Conservation (phyloP, 768 basidiomycete genomes). For the Hysterangium stoloniferum region DNA sequence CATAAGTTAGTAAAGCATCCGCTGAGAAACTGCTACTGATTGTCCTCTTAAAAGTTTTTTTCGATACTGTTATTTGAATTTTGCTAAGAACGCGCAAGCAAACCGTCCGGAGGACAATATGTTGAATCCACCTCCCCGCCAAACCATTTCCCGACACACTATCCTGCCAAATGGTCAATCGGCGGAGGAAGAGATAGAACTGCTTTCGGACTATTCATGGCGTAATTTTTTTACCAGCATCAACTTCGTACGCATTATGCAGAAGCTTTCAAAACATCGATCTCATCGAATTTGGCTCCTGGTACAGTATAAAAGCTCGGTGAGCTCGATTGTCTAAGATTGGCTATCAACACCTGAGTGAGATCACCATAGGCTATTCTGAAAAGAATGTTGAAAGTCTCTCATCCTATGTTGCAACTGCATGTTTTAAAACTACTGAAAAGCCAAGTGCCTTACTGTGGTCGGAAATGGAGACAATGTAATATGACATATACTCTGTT, state of each 20-base stretch:
- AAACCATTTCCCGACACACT: constrained; percentile 47
- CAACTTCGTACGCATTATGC: constrained; percentile 97
- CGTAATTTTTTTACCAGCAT: constrained; percentile 95
- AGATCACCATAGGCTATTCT: constrained; percentile 68
- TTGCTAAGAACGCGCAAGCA: constrained; percentile 57
- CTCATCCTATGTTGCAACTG: constrained; percentile 89
- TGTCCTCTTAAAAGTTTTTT: constrained; percentile 65
- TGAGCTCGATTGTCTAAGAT: constrained; percentile 33
- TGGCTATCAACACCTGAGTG: not conserved
- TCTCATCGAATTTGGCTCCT: constrained; percentile 94
- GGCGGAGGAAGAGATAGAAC: constrained; percentile 82
- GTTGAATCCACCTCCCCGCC: constrained; percentile 45
- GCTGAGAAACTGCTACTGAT: too few species aligned
- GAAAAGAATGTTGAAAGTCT: constrained; percentile 89
- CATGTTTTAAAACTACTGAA: constrained; percentile 97
- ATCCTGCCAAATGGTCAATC: constrained; percentile 65
- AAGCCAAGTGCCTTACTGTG: constrained; percentile 97
- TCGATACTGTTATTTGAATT: constrained; percentile 79
- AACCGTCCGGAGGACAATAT: constrained; percentile 58
- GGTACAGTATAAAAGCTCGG: constrained; percentile 97
- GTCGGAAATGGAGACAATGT: constrained; percentile 98
- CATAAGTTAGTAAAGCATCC: constrained; percentile 53
- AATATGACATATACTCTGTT: constrained; percentile 20
- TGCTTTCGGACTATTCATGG: constrained; percentile 94
- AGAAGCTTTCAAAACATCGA: constrained; percentile 91